phyloP scores from a whole-genome alignment of 495 filamentous ascomycete genomes.

The Astrothelium subdiscretum region DNA sequence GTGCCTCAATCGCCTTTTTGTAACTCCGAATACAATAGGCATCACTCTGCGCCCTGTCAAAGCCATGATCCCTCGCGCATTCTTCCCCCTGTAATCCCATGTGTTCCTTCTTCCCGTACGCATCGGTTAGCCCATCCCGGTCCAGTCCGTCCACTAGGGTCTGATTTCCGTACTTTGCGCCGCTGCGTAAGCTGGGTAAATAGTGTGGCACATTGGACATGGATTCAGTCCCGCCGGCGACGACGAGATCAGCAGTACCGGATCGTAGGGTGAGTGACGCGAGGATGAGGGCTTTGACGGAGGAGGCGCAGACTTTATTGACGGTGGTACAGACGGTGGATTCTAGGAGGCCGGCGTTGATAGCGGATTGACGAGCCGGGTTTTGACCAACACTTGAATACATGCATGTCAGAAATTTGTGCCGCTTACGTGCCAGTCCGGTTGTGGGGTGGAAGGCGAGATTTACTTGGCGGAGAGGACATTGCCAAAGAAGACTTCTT shows the following conservation, averaged over 20 bases:
- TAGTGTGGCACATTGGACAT: conserved; percentile 99
- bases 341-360: conserved; percentile 71
- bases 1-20: conserved; percentile 79
- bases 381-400: conserved; percentile 77
- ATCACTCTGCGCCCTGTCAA: conserved; percentile 76
- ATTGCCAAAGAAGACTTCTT: conserved; percentile 97
- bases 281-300: conserved; percentile 85
- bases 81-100: conserved; percentile 93
- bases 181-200: conserved; percentile 67
- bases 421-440: not conserved
- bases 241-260: conserved; percentile 76
- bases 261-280: conserved; percentile 95
- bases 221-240: conserved; percentile 89
- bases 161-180: conserved; percentile 83
- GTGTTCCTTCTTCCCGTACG: conserved; percentile 71
- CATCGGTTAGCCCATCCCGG: conserved; percentile 85
- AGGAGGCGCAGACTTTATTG: conserved; percentile 97
- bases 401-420: not conserved
- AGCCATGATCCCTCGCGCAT: conserved; percentile 71
- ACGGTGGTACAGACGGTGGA: conserved; percentile 79
- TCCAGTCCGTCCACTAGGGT: conserved; percentile 78
- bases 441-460: conserved; percentile 2
- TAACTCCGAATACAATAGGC: conserved; percentile 88
- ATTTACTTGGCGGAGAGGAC: conserved; percentile 87
- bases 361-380: conserved; percentile 85